phyloP scores from a whole-genome alignment of 2,329 filamentous ascomycete species.

The Pseudocercospora fuligena region DNA sequence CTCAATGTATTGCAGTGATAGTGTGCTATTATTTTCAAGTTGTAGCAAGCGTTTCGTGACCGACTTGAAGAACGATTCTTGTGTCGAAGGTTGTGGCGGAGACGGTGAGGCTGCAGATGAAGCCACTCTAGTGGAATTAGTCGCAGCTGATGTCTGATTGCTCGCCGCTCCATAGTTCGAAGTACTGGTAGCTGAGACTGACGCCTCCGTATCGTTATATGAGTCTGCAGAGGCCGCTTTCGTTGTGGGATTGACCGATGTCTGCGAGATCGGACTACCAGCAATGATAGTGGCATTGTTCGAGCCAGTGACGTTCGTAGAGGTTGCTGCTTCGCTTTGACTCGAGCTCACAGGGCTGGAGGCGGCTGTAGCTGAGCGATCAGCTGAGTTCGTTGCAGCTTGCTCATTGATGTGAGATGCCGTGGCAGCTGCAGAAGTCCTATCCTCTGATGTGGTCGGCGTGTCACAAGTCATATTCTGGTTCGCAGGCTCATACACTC shows the following conservation, averaged over 20 bases:
- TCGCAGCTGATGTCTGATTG: constrained; percentile 9
- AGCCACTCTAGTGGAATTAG: constrained; percentile 14
- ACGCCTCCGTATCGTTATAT: background rate
- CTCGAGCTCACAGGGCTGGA: background rate
- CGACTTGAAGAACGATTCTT: constrained; percentile 97
- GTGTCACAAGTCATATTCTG: constrained; percentile 26
- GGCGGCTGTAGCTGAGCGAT: background rate
- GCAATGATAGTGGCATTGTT: background rate
- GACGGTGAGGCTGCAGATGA: constrained; percentile 35
- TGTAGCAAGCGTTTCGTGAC: constrained; percentile 90
- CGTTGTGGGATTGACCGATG: background rate
- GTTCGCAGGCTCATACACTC: constrained; percentile 24
- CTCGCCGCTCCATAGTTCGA: background rate
- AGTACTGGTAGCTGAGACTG: background rate
- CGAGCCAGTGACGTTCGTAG: background rate
- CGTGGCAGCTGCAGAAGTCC: background rate
- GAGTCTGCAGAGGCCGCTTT: background rate
- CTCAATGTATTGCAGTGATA: constrained; percentile 95
- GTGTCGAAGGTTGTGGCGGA: constrained; percentile 73
- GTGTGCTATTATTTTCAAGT: constrained; percentile 87
- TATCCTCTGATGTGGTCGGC: background rate
- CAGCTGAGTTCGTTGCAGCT: background rate
- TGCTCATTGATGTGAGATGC: background rate
- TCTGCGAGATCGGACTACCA: background rate
- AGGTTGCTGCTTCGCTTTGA: background rate